Base-by-base conservation (phyloP, 2,329 filamentous ascomycete species). In the Botryotinia calthae region DNA sequence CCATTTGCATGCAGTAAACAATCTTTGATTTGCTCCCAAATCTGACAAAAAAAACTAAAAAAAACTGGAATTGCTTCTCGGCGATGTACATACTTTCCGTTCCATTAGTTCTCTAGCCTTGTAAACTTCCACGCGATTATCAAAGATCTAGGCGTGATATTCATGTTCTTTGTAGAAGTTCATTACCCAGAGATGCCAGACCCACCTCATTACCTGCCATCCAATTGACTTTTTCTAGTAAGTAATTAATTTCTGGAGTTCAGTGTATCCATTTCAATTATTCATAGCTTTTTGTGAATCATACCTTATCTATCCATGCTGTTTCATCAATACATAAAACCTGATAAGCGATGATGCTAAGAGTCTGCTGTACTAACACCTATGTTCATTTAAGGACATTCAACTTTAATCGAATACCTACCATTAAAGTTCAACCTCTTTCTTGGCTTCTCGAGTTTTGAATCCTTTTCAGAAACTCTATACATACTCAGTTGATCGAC, bases 81-180 rank as follows among this genome's bases (percentile, higher is more conserved):
- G 7, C 10, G 10, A 25, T 51, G 10, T 1, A 51, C 0, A 1
- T 5, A n/a, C 12, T 12, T 14, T n/a, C 12, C 16, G 48, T 10
- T n/a, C 48, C 4, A 0, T n/a, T 1, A n/a, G n/a, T 16, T 6
- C 5, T 51, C 48, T 14, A 1, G 10, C 0, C 5, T 51, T n/a
- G 25, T 51, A 51, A 4, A 25, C 4, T 16, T 16, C 14, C 10
- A n/a, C 3, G 25, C 14, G 3, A n/a, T n/a, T n/a, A n/a, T n/a
- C 25, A 25, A 51, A 16, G 2, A 5, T 51, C 1, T 25, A 10
- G 10, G 1, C 10, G 1, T 25, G 22, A 12, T 10, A 25, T 51
- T 51, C 46, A 12, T 10, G 0, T n/a, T 7, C 14, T 51, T 12
- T 16, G 5, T 2, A 16, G 48, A n/a, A n/a, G 0, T n/a, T 51